Base-by-base conservation (phyloP, 2,329 filamentous ascomycete genomes). In the Verticillium tricorpus region DNA sequence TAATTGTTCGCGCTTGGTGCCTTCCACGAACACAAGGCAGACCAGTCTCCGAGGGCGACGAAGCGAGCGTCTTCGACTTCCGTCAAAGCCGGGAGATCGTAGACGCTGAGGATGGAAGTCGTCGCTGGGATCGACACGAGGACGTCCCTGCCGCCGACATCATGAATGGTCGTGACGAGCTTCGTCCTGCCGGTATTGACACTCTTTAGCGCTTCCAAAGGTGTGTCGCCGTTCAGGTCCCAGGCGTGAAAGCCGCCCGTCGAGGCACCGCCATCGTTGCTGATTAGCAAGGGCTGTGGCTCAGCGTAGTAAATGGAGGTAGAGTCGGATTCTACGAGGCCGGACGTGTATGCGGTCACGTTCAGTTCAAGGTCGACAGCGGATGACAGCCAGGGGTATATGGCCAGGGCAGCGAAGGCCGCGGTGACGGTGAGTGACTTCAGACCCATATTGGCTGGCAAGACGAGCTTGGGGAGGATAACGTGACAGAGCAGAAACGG, bases 21-120 rank as follows among this genome's bases (percentile, higher is more conserved):
- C 64, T 72, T 77, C 79, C 78, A 82, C 11, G 72, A 69, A 66
- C 80, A 82, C 5, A 82, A 65, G 1, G 79, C 75, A 15, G 79
- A 80, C 77, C 79, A 82, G 64, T 81, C 79, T 0, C 80, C 79
- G 15, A 80, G 68, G 1, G 74, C 69, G 28, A 69, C 74, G 12
- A 72, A 69, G 40, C 71, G 64, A 3, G 74, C 73, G 5, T 68
- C 67, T 6, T 72, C 68, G 19, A 75, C 61, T 61, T 74, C 70
- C 56, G 71, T 66, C 4, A 75, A 62, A 2, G 65, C 67, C 2
- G 69, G 69, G 6, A 73, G 67, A 55, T 78, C 73, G 58, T 76
- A 81, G 2, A 76, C 67, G 8, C 78, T 72, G 28, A 82, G 66
- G 8, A 76, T 65, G 1, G 78, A 80, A 60, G 80, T 78, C 0